Evolutionary conservation across 345 rosid genomes (phyloP), one percentile per base, ranked within the genome.

Genomic region (Geranium brycei): DNA sequence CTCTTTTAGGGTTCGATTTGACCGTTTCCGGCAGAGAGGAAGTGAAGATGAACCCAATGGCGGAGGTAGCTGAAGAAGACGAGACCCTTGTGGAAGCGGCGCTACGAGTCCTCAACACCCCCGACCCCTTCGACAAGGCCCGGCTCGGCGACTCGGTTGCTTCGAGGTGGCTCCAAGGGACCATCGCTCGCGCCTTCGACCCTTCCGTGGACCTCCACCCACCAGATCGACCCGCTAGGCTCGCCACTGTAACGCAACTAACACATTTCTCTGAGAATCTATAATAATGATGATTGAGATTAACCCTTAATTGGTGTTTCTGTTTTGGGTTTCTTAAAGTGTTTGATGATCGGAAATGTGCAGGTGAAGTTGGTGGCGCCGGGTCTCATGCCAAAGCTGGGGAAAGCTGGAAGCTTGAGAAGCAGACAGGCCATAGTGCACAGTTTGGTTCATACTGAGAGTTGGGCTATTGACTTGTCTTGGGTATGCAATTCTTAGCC

Each of bases 381-480:
- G 7, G 73, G 92, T 77, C 76, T 83, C 65, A 89, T 89, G 98
- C 98, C 96, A 59, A 91, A 89, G 83, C 88, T 91, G 16, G 96
- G 96, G 47, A 91, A 78, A 77, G 96, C 85, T 5, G 98, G 96
- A 59, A 89, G 96, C 76, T 82, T 87, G 85, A 95, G 84, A 74
- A 88, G 95, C 65, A 84, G 95, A 71, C 95, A 82, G 82, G 91
- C 96, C 3, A 89, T 91, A 72, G 89, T 88, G 71, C 98, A 89
- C 61, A 91, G 98, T 66, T 86, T 91, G 68, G 92, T 66, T 17
- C 96, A 89, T 72, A 89, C 75, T 19, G 96, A 91, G 81, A 91
- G 92, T 69, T 89, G 98, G 96, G 98, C 96, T 2, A 73, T 89
- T 74, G 98, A 87, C 68, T 82, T 89, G 73, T 84, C 98, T 51